A percentile compares a stretch with the other conserved stretches of the same genome.
phyloP scores from a whole-genome alignment of 257 asterid genomes.

The Mitragyna speciosa region DNA sequence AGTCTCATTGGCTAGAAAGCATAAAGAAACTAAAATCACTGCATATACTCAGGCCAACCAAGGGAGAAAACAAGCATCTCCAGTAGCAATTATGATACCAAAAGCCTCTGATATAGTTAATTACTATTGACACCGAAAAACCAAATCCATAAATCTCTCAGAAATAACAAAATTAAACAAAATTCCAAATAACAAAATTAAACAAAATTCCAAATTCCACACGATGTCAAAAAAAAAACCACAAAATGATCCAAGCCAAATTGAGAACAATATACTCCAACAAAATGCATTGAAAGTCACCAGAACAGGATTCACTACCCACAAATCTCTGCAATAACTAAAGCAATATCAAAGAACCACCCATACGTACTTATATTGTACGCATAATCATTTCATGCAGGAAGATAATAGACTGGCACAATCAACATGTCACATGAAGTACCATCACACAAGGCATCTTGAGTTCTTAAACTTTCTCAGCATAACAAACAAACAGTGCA shows the following conservation, averaged over 20 bases:
- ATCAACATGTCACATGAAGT: neutral
- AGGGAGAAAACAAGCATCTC: no score
- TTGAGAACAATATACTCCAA: neutral
- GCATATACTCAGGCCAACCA: no score
- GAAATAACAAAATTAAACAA: neutral
- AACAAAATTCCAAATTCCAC: no score
- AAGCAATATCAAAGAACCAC: no score
- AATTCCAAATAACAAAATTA: no score
- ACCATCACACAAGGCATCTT: neutral
- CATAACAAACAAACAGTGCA: neutral
- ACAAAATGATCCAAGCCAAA: neutral
- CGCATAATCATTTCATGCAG: neutral
- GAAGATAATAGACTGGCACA: neutral
- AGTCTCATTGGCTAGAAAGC: no score
- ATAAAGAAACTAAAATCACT: no score
- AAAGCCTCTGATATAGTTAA: no score
- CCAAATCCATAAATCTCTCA: no score
- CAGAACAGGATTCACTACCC: neutral
- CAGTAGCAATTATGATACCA: no score
- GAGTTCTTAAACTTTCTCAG: neutral
- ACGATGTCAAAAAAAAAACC: no score
- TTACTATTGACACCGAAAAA: no score
- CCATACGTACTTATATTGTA: neutral
- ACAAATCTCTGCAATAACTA: neutral
- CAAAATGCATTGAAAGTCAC: neutral